Conservation (phyloP, 805 yeast species). For the Metschnikowia arizonensis region DNA sequence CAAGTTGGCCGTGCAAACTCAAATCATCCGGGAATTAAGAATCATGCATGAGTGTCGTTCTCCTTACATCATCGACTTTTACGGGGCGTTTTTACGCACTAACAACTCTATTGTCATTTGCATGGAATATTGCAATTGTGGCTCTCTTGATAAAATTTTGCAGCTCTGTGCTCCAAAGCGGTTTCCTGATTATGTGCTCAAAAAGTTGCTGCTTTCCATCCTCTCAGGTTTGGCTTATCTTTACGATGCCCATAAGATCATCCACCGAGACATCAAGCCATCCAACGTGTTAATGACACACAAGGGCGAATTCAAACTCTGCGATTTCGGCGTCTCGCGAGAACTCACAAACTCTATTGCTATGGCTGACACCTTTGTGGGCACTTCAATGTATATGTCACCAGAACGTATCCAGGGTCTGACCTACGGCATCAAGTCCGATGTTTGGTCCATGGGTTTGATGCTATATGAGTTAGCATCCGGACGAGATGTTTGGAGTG, state of each 20-base stretch:
- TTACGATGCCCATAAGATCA: slow-evolving; percentile 78
- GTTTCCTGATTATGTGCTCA: slow-evolving; percentile 61
- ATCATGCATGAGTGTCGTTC: slow-evolving; percentile 87
- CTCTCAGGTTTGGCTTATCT: slow-evolving; percentile 77
- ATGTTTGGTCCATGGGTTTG: slow-evolving; percentile 94
- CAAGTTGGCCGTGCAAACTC: slow-evolving; percentile 72
- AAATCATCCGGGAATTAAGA: slow-evolving; percentile 81
- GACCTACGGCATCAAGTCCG: slow-evolving; percentile 89
- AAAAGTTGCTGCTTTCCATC: slow-evolving; percentile 71
- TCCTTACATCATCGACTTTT: slow-evolving; percentile 82
- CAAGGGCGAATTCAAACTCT: slow-evolving; percentile 80
- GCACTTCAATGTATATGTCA: slow-evolving; percentile 94
- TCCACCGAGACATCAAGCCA: slow-evolving; percentile 95
- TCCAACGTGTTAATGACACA: slow-evolving; percentile 87
- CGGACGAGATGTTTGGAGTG: slow-evolving; percentile 76
- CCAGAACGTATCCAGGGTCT: slow-evolving; percentile 98
- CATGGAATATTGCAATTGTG: slow-evolving; percentile 96
- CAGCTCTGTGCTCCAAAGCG: slow-evolving; percentile 40
- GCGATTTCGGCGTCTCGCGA: slow-evolving; percentile 96
- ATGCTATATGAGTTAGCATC: slow-evolving; percentile 85
- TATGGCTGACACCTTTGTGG: slow-evolving; percentile 93
- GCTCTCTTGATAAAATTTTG: slow-evolving; percentile 79
- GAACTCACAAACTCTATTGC: slow-evolving; percentile 84
- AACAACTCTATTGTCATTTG: slow-evolving; percentile 76
- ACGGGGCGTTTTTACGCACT: slow-evolving; percentile 74